These are phyloP conservation scores for Vitis labrusca DNA, from an alignment of 164 flowering plant genomes.

Conservation along the genomic window DNA sequence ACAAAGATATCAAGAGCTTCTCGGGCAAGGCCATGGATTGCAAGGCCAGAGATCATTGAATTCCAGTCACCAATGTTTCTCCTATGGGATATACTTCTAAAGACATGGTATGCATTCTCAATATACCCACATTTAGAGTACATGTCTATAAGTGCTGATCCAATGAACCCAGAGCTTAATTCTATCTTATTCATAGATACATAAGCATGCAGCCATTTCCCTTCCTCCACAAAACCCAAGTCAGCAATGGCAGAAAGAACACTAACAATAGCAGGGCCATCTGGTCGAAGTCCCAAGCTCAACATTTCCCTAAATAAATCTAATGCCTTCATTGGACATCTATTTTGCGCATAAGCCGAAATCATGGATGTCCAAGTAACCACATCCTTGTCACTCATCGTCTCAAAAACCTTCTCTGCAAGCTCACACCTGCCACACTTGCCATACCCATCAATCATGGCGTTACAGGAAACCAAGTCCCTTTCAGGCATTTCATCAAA, in stretches of 20 bases:
- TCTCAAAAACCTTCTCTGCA: slow-evolving; percentile 20
- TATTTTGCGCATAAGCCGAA: slow-evolving; percentile 16
- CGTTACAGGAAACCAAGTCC: slow-evolving; percentile 28
- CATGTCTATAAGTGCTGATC: slow-evolving; percentile 39
- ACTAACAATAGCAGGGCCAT: slow-evolving; percentile 23
- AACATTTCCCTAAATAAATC: slow-evolving; percentile 29
- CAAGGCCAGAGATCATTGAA: slow-evolving; percentile 38
- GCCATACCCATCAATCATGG: slow-evolving; percentile 26
- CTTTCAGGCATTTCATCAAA: slow-evolving; percentile 7
- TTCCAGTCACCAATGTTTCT: slow-evolving; percentile 32
- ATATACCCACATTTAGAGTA: slow-evolving; percentile 39
- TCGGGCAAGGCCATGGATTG: slow-evolving; percentile 31
- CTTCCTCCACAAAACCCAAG: slow-evolving; percentile 34
- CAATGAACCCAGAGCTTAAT: slow-evolving; percentile 21
- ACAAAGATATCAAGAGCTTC: slow-evolving; percentile 27
- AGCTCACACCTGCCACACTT: slow-evolving; percentile 22
- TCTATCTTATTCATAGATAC: slow-evolving; percentile 11
- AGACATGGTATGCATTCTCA: slow-evolving; percentile 26
- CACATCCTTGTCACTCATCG: slow-evolving; percentile 21
- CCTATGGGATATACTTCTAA: slow-evolving; percentile 10
- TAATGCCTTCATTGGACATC: slow-evolving; percentile 25
- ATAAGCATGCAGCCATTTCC: slow-evolving; percentile 34
- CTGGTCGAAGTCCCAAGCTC: slow-evolving; percentile 16
- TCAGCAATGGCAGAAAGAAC: slow-evolving; percentile 25
- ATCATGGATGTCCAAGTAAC: slow-evolving; percentile 40